Evolutionary conservation across 2,329 filamentous ascomycete species (phyloP), one percentile per base, ranked within the genome.

Genomic region (Ambrosiella beaveri): DNA sequence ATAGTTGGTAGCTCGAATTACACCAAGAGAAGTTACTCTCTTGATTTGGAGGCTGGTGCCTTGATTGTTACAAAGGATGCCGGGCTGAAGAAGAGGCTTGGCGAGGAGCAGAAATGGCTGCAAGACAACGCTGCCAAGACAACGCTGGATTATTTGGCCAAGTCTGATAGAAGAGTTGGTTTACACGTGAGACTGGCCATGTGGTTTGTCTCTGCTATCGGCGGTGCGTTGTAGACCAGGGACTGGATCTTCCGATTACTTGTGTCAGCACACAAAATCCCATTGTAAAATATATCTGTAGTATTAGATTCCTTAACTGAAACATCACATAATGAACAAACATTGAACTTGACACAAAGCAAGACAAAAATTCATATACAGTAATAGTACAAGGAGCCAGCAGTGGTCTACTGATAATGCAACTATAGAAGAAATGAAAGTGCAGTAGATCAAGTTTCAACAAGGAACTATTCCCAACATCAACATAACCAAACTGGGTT

Each of bases 1-100:
- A 75, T 97, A 15, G 79, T 98, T 0, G 93, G 93, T 1, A 94
- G 87, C 67, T 93, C 86, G 8, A 98, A 98, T 67, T 98, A 97
- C 70, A 98, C 93, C 0, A 90, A 93, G 68, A 77, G 93, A 37
- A 94, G 88, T 66, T 97, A 98, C 70, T 84, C 85, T 45, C 79
- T 96, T 47, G 93, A 98, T 69, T 76, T 98, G 1, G 93, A 98
- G 68, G 86, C 85, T 0, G 93, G 94, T 39, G 86, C 87, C 0
- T 70, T 96, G 59, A 84, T 98, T 36, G 80, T 96, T 3, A 98
- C 93, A 1, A 75, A 75, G 19, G 84, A 97, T 65, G 74, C 83
- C 27, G 77, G 74, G 0, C 69, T 98, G 64, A 87, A 88, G 69
- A 72, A 72, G 59, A 77, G 82, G 56, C 71, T 97, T n/a, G 84